Percentiles rank a stretch among this genome's conserved stretches.
phyloP scores from a whole-genome alignment of 495 filamentous ascomycete species.

The Aspergillus steynii region DNA sequence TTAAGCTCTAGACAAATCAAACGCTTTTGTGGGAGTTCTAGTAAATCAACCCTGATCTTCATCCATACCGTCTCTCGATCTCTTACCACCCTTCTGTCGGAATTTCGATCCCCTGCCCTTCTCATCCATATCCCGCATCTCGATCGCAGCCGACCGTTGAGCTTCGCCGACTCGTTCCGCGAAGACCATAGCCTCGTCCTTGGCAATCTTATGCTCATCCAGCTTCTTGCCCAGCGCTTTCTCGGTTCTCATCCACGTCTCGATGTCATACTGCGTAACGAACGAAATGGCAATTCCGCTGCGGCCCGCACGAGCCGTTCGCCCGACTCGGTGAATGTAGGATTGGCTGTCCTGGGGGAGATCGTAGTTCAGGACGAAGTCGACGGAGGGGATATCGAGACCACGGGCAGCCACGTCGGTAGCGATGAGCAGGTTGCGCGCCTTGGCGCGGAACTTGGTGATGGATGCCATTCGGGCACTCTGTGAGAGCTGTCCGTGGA shows the following conservation, averaged over 20 bases:
- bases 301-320: slow-evolving; percentile 88
- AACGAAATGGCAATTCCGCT: slow-evolving; percentile 79
- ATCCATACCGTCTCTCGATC: slow-evolving; percentile 78
- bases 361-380: slow-evolving; percentile 86
- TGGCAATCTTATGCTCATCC: slow-evolving; percentile 61
- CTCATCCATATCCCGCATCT: slow-evolving; percentile 84
- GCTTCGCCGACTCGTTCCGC: slow-evolving; percentile 78
- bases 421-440: slow-evolving; percentile 83
- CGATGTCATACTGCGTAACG: slow-evolving; percentile 90
- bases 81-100: slow-evolving; percentile 60
- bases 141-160: slow-evolving; percentile 73
- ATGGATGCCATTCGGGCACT: slow-evolving; percentile 79
- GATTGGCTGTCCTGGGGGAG: slow-evolving; percentile 82
- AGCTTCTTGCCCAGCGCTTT: slow-evolving; percentile 75
- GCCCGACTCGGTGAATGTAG: slow-evolving; percentile 92
- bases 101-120: slow-evolving; percentile 64
- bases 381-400: slow-evolving; percentile 91
- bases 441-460: slow-evolving; percentile 78
- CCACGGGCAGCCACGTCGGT: slow-evolving; percentile 95
- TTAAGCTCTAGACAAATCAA: background rate
- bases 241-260: slow-evolving; percentile 85
- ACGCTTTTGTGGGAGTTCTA: background rate
- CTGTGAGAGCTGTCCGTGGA: slow-evolving; percentile 89
- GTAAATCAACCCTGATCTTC: slow-evolving; percentile 58
- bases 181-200: slow-evolving; percentile 88